Conservation (phyloP, 1,139 yeast genomes). For the Yamadazyma blattariae region DNA sequence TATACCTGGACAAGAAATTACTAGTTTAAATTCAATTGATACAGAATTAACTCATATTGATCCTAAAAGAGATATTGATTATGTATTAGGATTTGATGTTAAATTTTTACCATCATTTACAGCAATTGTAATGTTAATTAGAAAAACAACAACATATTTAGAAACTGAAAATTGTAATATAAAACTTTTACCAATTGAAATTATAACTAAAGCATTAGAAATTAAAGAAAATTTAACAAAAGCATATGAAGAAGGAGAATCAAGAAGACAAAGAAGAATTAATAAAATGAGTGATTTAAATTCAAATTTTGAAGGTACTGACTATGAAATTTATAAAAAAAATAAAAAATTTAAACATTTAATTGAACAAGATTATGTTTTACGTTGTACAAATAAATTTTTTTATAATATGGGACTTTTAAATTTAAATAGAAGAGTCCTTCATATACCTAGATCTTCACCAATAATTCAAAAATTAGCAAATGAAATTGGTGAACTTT, state of each 20-base stretch:
- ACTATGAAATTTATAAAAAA: conserved; percentile 4
- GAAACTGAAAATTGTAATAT: conserved; percentile 13
- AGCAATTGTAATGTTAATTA: conserved; percentile 42
- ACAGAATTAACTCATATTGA: conserved; percentile 12
- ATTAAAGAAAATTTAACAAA: conserved; percentile 36
- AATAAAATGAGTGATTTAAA: conserved; percentile 17
- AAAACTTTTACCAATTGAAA: conserved; percentile 26
- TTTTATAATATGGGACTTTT: conserved; percentile 55
- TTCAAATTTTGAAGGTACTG: neutral
- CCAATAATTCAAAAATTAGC: conserved; percentile 46
- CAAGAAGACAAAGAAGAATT: conserved; percentile 30
- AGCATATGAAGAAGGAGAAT: conserved; percentile 33
- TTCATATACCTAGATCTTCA: conserved; percentile 47
- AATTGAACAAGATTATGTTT: conserved; percentile 33
- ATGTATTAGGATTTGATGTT: conserved; percentile 57
- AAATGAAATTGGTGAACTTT: conserved; percentile 32
- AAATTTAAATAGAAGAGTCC: conserved; percentile 55
- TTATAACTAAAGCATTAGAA: conserved; percentile 46
- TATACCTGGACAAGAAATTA: conserved; percentile 17
- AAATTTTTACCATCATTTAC: conserved; percentile 50
- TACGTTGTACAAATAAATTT: conserved; percentile 54
- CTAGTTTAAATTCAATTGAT: conserved; percentile 11
- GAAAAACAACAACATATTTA: conserved; percentile 30
- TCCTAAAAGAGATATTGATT: conserved; percentile 50
- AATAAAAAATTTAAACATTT: conserved; percentile 14